These are phyloP conservation scores for Trichoderma harzianum DNA, from an alignment of 2,329 filamentous ascomycete genomes.

Conservation along the genomic window DNA sequence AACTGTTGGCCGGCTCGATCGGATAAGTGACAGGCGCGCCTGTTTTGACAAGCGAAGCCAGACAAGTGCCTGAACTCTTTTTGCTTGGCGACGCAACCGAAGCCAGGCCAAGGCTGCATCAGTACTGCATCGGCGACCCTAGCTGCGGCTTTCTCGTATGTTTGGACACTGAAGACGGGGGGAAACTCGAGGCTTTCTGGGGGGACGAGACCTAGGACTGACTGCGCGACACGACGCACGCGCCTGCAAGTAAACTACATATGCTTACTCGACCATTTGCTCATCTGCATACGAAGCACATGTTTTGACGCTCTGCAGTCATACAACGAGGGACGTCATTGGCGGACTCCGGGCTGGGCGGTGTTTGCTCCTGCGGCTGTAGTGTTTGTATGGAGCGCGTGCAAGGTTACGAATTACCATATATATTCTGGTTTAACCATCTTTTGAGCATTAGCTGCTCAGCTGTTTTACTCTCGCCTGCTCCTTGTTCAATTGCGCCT, in stretches of 20 bases:
- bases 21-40: neutral
- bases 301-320: neutral
- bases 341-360: neutral
- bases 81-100: neutral
- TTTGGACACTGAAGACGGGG: neutral
- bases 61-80: neutral
- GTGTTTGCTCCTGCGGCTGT: neutral
- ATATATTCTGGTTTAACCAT: neutral
- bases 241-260: conserved; percentile 5
- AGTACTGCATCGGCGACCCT: neutral
- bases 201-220: neutral
- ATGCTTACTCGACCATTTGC: neutral
- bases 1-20: conserved; percentile 5
- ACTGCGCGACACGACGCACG: neutral
- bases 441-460: neutral
- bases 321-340: neutral
- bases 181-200: neutral
- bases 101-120: neutral
- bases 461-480: neutral
- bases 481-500: neutral
- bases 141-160: neutral
- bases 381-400: neutral
- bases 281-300: neutral
- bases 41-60: neutral
- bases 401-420: neutral